Conservation (phyloP, 352 stramenopile genomes). For the Lagenidium giganteum region DNA sequence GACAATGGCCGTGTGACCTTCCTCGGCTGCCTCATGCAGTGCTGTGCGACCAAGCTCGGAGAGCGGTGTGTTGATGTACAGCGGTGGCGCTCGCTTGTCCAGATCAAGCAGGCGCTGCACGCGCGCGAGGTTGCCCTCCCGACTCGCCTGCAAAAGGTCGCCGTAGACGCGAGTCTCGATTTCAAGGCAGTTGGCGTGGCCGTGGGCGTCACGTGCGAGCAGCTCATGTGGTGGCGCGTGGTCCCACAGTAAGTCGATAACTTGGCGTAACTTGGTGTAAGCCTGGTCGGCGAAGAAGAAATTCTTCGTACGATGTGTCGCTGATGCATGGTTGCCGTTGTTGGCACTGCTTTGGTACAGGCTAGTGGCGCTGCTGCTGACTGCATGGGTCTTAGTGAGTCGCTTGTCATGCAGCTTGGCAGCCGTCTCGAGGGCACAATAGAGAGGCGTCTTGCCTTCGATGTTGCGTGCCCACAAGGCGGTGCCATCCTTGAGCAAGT, state of each 20-base stretch:
- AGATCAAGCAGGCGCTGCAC: conserved; percentile 48
- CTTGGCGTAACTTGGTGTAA: conserved; percentile 52
- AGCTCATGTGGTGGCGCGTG: conserved; percentile 28
- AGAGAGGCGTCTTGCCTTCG: conserved; percentile 50
- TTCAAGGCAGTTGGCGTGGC: conserved; percentile 29
- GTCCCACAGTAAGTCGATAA: conserved; percentile 67
- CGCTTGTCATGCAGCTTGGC: too few species aligned
- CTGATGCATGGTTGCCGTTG: too few species aligned
- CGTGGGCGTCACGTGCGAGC: conserved; percentile 19
- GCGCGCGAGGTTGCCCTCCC: conserved; percentile 51
- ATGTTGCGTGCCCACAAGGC: conserved; percentile 32
- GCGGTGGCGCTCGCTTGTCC: conserved; percentile 39
- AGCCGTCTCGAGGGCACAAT: conserved; percentile 41
- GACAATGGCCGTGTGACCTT: conserved; percentile 49
- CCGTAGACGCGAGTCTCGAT: conserved; percentile 52
- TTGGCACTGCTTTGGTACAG: too few species aligned
- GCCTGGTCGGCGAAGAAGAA: conserved; percentile 26
- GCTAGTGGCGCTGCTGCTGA: too few species aligned
- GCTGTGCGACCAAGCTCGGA: conserved; percentile 29
- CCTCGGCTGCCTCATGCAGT: conserved; percentile 55
- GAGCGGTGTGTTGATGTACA: conserved; percentile 49
- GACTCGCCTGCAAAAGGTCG: conserved; percentile 42
- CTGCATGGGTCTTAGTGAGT: too few species aligned
- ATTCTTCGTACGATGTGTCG: too few species aligned
- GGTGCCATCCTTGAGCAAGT: conserved; percentile 38